These are phyloP conservation scores for Podospora anserina DNA, from an alignment of 495 filamentous ascomycete genomes.

Conservation along the genomic window DNA sequence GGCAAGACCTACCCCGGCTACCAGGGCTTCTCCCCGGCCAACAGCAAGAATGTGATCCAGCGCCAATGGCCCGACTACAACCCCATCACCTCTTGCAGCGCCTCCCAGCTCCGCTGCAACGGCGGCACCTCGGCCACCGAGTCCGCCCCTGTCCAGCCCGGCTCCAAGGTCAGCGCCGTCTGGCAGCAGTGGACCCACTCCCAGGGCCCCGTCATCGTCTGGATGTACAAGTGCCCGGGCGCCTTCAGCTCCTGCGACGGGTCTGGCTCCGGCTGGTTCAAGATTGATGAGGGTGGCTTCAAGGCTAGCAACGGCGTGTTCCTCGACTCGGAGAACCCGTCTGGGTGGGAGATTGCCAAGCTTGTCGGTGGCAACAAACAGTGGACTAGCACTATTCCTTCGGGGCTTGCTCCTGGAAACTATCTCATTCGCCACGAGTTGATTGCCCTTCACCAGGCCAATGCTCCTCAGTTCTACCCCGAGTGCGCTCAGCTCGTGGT, in stretches of 20 bases:
- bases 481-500: conserved; percentile 57
- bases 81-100: conserved; percentile 42
- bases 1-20: conserved; percentile 51
- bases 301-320: conserved; percentile 30
- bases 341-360: conserved; percentile 36
- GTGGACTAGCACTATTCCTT: conserved; percentile 54
- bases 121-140: conserved; percentile 49
- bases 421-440: conserved; percentile 60
- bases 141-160: conserved; percentile 44
- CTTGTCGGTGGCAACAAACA: conserved; percentile 47
- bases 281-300: conserved; percentile 57
- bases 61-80: conserved; percentile 56
- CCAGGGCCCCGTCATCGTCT: conserved; percentile 56
- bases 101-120: conserved; percentile 53
- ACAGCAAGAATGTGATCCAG: conserved; percentile 50
- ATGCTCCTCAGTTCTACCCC: conserved; percentile 59
- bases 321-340: conserved; percentile 31
- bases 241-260: conserved; percentile 48
- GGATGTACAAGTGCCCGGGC: conserved; percentile 52
- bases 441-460: conserved; percentile 58
- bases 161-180: conserved; percentile 47
- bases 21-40: conserved; percentile 47
- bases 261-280: conserved; percentile 52
- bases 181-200: conserved; percentile 58
- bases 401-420: conserved; percentile 50